These are phyloP conservation scores for Colletotrichum brevisporum DNA, from an alignment of 2,329 filamentous ascomycete genomes.

Conservation along the genomic window DNA sequence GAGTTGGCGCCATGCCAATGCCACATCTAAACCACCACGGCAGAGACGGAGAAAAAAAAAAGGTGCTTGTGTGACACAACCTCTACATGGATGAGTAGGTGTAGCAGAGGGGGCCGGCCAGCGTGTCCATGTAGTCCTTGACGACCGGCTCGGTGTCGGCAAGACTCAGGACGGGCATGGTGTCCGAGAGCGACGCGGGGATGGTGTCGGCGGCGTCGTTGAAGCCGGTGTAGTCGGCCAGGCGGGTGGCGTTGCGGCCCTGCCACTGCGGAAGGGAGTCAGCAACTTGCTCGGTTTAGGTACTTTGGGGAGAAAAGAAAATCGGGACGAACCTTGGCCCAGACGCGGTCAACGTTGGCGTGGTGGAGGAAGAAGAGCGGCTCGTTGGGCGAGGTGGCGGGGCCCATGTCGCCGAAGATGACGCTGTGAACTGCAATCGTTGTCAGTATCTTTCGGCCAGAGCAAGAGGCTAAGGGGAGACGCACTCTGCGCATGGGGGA, in stretches of 20 bases:
- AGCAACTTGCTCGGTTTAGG: not conserved
- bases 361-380: constrained; percentile 49
- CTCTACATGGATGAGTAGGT: constrained; percentile 32
- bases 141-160: constrained; percentile 36
- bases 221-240: constrained; percentile 42
- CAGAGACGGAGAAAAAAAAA: no score
- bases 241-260: constrained; percentile 40
- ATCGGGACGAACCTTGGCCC: constrained; percentile 39
- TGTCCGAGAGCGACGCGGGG: constrained; percentile 31
- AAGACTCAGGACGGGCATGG: constrained; percentile 40
- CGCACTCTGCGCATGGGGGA: constrained; percentile 42
- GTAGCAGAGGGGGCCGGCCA: constrained; percentile 40
- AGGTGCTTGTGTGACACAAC: no score
- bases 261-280: constrained; percentile 40
- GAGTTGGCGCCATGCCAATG: no score
- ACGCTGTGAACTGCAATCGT: constrained; percentile 31
- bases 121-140: constrained; percentile 42
- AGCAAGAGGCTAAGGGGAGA: not conserved
- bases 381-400: constrained; percentile 47
- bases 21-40: no score
- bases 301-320: no score
- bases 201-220: constrained; percentile 10
- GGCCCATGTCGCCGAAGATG: constrained; percentile 46
- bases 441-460: not conserved
- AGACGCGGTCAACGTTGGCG: constrained; percentile 47